A percentile compares a stretch with the other conserved stretches of the same genome.
Evolutionary conservation across 129 eudicot genomes (phyloP).

Genomic region (Glebionis coronaria): DNA sequence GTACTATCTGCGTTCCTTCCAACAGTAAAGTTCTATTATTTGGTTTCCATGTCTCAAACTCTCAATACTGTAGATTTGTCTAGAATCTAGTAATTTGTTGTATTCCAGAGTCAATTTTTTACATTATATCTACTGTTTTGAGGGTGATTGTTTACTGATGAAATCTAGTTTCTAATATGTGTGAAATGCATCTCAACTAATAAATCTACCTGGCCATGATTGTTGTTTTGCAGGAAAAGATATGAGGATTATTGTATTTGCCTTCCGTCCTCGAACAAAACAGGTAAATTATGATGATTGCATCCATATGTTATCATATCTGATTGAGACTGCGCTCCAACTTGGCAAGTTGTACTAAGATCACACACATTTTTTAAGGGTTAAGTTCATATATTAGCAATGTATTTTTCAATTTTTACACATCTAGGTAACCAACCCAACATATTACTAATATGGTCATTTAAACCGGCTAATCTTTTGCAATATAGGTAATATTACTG

Average conservation of each 20-base stretch:
- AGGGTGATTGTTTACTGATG: slow-evolving; percentile 17
- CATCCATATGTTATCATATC: neutral
- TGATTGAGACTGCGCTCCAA: neutral
- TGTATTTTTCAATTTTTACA: too few relatives aligned
- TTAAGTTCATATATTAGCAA: too few relatives aligned
- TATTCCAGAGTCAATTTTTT: slow-evolving; percentile 4
- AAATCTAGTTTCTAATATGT: slow-evolving; percentile 5
- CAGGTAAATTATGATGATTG: slow-evolving; percentile 52
- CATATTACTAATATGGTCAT: too few relatives aligned
- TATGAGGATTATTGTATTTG: slow-evolving; percentile 89
- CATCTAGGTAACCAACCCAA: too few relatives aligned
- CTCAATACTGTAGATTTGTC: slow-evolving; percentile 1
- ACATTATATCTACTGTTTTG: neutral
- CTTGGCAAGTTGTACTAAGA: neutral
- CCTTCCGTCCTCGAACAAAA: slow-evolving; percentile 85
- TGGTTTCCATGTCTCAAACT: neutral
- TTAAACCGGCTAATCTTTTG: too few relatives aligned
- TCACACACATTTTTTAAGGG: neutral
- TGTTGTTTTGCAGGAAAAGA: slow-evolving; percentile 79
- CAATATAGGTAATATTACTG: too few relatives aligned
- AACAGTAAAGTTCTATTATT: neutral
- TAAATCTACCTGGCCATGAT: slow-evolving; percentile 15
- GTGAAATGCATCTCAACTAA: slow-evolving; percentile 18
- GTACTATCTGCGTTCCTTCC: neutral
- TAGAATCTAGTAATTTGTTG: slow-evolving; percentile 11